Conservation (phyloP, 331 rosid genomes). For the Telfairia occidentalis region DNA sequence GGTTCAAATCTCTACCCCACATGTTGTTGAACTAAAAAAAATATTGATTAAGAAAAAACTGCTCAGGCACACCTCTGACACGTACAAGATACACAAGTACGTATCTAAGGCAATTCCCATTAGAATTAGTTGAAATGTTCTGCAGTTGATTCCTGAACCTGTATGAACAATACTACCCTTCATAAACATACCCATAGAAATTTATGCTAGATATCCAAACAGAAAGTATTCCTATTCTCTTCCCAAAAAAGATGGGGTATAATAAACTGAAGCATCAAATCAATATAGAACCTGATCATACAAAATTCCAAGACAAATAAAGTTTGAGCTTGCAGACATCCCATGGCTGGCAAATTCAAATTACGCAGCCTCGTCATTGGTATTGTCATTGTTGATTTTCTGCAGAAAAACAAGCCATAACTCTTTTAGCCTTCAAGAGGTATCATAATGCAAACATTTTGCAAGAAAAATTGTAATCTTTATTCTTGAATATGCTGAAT, state of each 20-base stretch:
- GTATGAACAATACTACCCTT: neutral
- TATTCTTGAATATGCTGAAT: neutral
- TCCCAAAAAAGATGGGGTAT: neutral
- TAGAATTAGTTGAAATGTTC: slow-evolving; percentile 1
- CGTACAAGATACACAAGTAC: neutral
- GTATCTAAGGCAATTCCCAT: neutral
- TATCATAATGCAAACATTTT: neutral
- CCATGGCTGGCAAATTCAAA: neutral
- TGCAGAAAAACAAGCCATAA: neutral
- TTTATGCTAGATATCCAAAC: neutral
- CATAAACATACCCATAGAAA: neutral
- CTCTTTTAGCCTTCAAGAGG: neutral
- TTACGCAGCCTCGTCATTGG: neutral
- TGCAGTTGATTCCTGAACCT: neutral
- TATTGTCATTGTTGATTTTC: neutral
- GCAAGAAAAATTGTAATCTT: neutral
- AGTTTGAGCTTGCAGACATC: neutral
- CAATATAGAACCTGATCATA: slow-evolving; percentile 5
- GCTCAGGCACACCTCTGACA: neutral
- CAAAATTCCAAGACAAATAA: neutral
- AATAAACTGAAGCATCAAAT: neutral
- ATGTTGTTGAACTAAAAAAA: too few species aligned
- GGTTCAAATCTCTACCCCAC: too few species aligned
- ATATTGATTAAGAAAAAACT: neutral
- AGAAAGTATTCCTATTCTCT: neutral